Base-by-base conservation (phyloP, 441 rosid species). In the Mallotus repandus region DNA sequence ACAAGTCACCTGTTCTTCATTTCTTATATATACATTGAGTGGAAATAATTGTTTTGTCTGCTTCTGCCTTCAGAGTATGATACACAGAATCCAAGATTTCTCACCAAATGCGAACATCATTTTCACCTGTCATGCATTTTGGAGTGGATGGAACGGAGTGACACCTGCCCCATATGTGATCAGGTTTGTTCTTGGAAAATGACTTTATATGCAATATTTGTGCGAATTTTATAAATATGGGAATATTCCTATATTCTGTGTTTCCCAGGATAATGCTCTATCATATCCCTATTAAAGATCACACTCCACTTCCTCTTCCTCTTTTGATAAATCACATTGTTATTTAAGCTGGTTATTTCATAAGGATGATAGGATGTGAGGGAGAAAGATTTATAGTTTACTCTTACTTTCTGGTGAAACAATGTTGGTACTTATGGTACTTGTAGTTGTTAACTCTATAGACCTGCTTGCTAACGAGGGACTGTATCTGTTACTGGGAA, bases 111-210 rank as follows among this genome's bases (percentile, higher is more conserved):
- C 12, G 92, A 91, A 68, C 99, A 95, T 81, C 93, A 93, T 84
- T 95, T 91, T 85, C 99, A 95, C 81, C 88, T 95, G 16, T 90
- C 96, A 2, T 95, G 99, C 91, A 88, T 95, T 83, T 88, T 95
- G 56, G 99, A 95, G 83, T 95, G 99, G 99, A 82, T 89, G 92
- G 99, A 95, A 85, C 88, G 99, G 86, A 95, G 98, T 72, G 99
- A 93, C 56, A 86, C 90, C 46, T 95, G 99, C 77, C 97, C 98
- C 0, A 92, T 93, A 56, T 95, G 99, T 80, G 87, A 83, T 77
- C 76, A 91, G 98, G 99, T 93, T 74, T 74, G 87, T 53, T 73
- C 75, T 67, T 54, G 45, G 68, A 22, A 72, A 55, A 18, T 25
- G 29, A 61, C 58, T 43, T 60, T 52, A 22, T 48, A 18, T 58